Conservation (phyloP, 352 stramenopile genomes). For the Saprolegnia parasitica region DNA sequence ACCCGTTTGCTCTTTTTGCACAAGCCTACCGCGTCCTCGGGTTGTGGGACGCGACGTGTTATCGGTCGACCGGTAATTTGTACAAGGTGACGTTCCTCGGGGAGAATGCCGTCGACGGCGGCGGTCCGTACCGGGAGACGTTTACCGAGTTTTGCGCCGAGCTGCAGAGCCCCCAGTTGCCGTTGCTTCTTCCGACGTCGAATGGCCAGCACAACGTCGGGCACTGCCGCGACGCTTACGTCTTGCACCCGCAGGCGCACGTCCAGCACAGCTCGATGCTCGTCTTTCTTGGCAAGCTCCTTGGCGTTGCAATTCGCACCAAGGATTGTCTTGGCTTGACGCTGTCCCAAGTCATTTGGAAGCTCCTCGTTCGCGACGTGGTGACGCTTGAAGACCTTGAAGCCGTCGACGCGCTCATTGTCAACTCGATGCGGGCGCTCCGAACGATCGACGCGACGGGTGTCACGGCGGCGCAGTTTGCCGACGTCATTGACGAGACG, state of each 20-base stretch:
- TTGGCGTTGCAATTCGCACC: slow-evolving; percentile 84
- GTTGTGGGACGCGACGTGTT: slow-evolving; percentile 49
- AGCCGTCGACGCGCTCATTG: slow-evolving; percentile 76
- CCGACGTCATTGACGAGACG: slow-evolving; percentile 87
- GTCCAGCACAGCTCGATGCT: slow-evolving; percentile 70
- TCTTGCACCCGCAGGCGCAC: slow-evolving; percentile 72
- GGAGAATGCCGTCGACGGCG: slow-evolving; percentile 80
- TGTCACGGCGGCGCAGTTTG: slow-evolving; percentile 81
- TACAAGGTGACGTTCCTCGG: slow-evolving; percentile 84
- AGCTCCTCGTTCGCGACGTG: slow-evolving; percentile 74
- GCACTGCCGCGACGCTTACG: slow-evolving; percentile 80
- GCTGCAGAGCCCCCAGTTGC: slow-evolving; percentile 69
- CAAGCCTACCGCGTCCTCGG: slow-evolving; percentile 81
- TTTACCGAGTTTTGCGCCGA: slow-evolving; percentile 80
- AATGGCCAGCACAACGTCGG: slow-evolving; percentile 89
- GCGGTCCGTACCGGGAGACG: slow-evolving; percentile 84
- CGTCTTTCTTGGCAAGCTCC: slow-evolving; percentile 90
- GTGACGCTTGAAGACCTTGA: slow-evolving; percentile 77
- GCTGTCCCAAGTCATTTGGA: slow-evolving; percentile 87
- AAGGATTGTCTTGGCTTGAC: slow-evolving; percentile 85
- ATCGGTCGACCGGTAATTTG: slow-evolving; percentile 58
- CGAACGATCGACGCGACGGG: slow-evolving; percentile 68
- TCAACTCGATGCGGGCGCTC: slow-evolving; percentile 83
- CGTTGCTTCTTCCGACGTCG: slow-evolving; percentile 78
- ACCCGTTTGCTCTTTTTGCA: slow-evolving; percentile 66